Evolutionary conservation across 306 rosid genomes (phyloP).

Genomic region (Gastrolobium villosum): DNA sequence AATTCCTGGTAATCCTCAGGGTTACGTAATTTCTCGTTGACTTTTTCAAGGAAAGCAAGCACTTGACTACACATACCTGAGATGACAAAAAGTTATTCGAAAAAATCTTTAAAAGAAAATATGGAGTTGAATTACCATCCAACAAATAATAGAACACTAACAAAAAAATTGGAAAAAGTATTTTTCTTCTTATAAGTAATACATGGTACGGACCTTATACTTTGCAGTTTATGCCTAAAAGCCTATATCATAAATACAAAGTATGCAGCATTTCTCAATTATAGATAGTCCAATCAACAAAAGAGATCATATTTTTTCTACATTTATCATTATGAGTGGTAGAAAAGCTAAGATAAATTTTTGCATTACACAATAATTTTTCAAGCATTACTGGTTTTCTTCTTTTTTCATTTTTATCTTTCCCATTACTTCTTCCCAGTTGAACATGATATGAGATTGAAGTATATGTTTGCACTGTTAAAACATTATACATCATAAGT

Average conservation of each 20-base stretch:
- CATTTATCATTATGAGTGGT: background rate
- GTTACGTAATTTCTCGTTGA: constrained; percentile 82
- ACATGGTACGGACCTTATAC: background rate
- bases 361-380: constrained; percentile 29
- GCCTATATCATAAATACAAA: constrained; percentile 13
- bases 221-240: constrained; percentile 27
- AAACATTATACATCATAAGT: constrained; percentile 20
- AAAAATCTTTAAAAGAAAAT: constrained; percentile 5
- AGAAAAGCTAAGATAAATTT: constrained; percentile 20
- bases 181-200: constrained; percentile 22
- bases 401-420: background rate
- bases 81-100: constrained; percentile 28
- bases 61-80: constrained; percentile 85
- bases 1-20: constrained; percentile 94
- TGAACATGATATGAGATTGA: constrained; percentile 4
- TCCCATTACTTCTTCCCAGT: constrained; percentile 25
- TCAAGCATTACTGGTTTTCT: background rate
- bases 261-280: constrained; percentile 6
- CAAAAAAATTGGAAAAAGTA: constrained; percentile 18
- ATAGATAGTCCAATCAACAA: constrained; percentile 36
- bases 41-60: constrained; percentile 88
- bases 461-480: constrained; percentile 19
- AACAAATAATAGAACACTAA: constrained; percentile 28
- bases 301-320: background rate
- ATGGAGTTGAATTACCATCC: constrained; percentile 12